These are phyloP conservation scores for Phytophthora foliorum DNA, from an alignment of 352 stramenopile genomes.

Conservation along the genomic window DNA sequence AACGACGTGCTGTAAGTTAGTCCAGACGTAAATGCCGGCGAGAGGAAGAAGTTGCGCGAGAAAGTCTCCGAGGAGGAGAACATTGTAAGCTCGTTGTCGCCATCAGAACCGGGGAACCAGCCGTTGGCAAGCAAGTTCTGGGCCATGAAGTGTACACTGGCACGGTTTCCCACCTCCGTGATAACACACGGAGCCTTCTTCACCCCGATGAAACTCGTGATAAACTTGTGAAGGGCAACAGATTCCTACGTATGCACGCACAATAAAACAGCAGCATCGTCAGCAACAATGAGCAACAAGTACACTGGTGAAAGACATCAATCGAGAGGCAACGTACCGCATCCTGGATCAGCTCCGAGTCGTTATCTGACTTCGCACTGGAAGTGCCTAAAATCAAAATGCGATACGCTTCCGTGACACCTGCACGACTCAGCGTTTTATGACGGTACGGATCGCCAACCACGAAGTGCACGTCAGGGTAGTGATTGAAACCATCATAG, in stretches of 20 bases:
- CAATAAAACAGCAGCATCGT: slow-evolving; percentile 6
- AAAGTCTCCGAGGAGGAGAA: slow-evolving; percentile 66
- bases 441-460: slow-evolving; percentile 70
- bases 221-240: slow-evolving; percentile 87
- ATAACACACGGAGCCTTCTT: slow-evolving; percentile 71
- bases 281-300: slow-evolving; percentile 1
- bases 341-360: slow-evolving; percentile 80
- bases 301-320: not conserved
- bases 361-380: slow-evolving; percentile 58
- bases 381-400: slow-evolving; percentile 82
- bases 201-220: slow-evolving; percentile 71
- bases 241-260: slow-evolving; percentile 52
- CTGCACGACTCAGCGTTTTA: slow-evolving; percentile 68
- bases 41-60: slow-evolving; percentile 85
- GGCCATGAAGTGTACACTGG: slow-evolving; percentile 87
- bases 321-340: slow-evolving; percentile 43
- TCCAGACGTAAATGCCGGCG: slow-evolving; percentile 82
- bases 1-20: slow-evolving; percentile 88
- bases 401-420: slow-evolving; percentile 68
- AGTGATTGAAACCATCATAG: slow-evolving; percentile 78
- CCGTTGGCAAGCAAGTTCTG: slow-evolving; percentile 76
- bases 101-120: slow-evolving; percentile 63
- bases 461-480: slow-evolving; percentile 79
- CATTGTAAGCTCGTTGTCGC: slow-evolving; percentile 44
- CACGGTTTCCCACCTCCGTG: slow-evolving; percentile 81